A percentile compares a stretch with the other conserved stretches of the same genome.
These are phyloP conservation scores for Lepidopterella palustris DNA, from an alignment of 495 filamentous ascomycete species.

Conservation along the genomic window DNA sequence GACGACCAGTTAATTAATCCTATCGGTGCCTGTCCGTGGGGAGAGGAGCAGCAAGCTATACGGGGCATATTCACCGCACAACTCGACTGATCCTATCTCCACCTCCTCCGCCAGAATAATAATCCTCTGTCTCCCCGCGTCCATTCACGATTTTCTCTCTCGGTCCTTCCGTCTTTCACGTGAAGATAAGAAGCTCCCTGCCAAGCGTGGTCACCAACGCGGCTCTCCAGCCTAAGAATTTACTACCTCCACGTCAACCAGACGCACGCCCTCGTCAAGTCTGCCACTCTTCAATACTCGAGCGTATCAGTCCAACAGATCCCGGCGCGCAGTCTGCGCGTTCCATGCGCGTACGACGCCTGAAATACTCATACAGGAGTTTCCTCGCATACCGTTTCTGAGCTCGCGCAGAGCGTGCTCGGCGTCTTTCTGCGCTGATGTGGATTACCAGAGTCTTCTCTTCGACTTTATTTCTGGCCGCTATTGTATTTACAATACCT, in stretches of 20 bases:
- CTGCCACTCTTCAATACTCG: conserved; percentile 1
- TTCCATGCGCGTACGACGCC: conserved; percentile 6
- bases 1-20: conserved; percentile 14
- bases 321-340: conserved; percentile 22
- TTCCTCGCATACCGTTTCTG: conserved; percentile 2
- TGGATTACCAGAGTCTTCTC: conserved; percentile 36
- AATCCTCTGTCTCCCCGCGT: not conserved
- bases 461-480: conserved; percentile 67
- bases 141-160: not conserved
- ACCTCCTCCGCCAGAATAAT: not conserved
- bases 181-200: conserved; percentile 25
- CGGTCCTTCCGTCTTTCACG: conserved; percentile 11
- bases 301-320: not conserved
- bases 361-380: not conserved
- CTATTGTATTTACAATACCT: conserved; percentile 87
- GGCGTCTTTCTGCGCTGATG: conserved; percentile 21
- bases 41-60: not conserved
- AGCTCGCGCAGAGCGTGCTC: conserved; percentile 25
- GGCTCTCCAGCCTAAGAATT: conserved; percentile 6
- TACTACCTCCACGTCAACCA: not conserved
- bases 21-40: conserved; percentile 16
- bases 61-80: not conserved
- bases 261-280: not conserved
- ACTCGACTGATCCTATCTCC: conserved; percentile 8
- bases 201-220: conserved; percentile 16